A percentile compares a stretch with the other conserved stretches of the same genome.
phyloP scores from a whole-genome alignment of 345 rosid genomes.

The Litchi chinensis region DNA sequence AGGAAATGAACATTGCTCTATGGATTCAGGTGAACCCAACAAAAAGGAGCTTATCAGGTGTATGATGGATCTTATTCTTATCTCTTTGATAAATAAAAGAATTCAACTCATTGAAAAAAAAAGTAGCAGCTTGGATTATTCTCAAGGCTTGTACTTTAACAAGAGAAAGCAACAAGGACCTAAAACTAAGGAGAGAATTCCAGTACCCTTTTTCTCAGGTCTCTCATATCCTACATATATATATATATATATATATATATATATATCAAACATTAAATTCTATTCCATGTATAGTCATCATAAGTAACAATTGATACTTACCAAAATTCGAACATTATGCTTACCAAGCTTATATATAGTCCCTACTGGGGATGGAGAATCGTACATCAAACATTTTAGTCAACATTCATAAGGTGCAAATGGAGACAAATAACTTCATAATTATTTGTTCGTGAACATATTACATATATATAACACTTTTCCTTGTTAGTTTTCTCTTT shows the following conservation, averaged over 20 bases:
- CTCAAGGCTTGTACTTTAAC: neutral
- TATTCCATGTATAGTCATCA: too few relatives aligned
- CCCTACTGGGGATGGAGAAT: too few relatives aligned
- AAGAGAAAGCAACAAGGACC: slow-evolving; percentile 6
- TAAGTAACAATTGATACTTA: too few relatives aligned
- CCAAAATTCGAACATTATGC: too few relatives aligned
- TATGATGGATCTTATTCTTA: neutral
- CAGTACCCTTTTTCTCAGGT: neutral
- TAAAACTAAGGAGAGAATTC: too few relatives aligned
- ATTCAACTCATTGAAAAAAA: neutral
- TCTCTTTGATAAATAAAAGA: slow-evolving; percentile 13
- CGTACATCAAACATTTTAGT: neutral
- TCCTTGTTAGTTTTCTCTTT: too few relatives aligned
- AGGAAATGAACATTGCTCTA: neutral
- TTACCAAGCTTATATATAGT: too few relatives aligned
- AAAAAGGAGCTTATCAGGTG: neutral
- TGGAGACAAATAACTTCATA: too few relatives aligned
- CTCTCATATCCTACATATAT: too few relatives aligned
- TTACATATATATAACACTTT: too few relatives aligned
- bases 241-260: too few relatives aligned
- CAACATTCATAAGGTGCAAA: neutral
- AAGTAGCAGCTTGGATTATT: neutral
- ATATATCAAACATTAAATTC: too few relatives aligned
- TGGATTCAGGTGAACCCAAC: neutral
- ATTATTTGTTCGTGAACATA: neutral